A percentile compares a stretch with the other conserved stretches of the same genome.
These are phyloP conservation scores for Mycena olivaceomarginata DNA, from an alignment of 768 basidiomycete species.

Conservation along the genomic window DNA sequence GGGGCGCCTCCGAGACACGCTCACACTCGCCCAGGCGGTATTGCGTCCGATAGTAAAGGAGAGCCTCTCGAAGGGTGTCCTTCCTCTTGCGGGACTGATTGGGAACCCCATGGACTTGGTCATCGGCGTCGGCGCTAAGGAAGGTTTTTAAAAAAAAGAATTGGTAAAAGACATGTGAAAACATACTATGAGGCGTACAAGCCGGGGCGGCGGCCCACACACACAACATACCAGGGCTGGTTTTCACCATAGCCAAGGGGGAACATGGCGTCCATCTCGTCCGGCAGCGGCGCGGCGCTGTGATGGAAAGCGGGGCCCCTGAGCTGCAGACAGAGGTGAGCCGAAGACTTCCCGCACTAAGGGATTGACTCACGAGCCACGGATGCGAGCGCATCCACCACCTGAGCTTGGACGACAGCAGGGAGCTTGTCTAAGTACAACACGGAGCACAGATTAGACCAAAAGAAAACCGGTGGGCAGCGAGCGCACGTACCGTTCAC, in stretches of 20 bases:
- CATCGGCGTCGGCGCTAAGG: not conserved
- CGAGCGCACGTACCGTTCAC: not conserved
- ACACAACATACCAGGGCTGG: not conserved
- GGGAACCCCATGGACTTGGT: not conserved
- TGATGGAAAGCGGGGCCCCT: not conserved
- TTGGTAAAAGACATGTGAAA: too few relatives aligned
- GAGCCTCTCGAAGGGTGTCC: not conserved
- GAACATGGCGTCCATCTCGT: not conserved
- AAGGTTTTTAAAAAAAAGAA: too few relatives aligned
- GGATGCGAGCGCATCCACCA: not conserved
- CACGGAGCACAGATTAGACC: not conserved
- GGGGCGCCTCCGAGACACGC: not conserved
- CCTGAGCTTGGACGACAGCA: slow-evolving; percentile 1
- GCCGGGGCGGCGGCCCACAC: not conserved
- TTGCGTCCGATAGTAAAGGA: not conserved
- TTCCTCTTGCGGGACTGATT: not conserved
- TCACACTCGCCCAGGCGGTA: not conserved
- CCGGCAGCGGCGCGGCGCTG: not conserved
- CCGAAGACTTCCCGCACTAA: too few relatives aligned
- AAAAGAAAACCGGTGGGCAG: not conserved
- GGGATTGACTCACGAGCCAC: not conserved
- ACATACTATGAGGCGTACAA: not conserved
- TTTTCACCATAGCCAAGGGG: not conserved
- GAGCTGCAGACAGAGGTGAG: not conserved
- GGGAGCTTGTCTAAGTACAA: not conserved